Evolutionary conservation across 2,329 filamentous ascomycete species (phyloP).

Genomic region (Paramyrothecium sp.): DNA sequence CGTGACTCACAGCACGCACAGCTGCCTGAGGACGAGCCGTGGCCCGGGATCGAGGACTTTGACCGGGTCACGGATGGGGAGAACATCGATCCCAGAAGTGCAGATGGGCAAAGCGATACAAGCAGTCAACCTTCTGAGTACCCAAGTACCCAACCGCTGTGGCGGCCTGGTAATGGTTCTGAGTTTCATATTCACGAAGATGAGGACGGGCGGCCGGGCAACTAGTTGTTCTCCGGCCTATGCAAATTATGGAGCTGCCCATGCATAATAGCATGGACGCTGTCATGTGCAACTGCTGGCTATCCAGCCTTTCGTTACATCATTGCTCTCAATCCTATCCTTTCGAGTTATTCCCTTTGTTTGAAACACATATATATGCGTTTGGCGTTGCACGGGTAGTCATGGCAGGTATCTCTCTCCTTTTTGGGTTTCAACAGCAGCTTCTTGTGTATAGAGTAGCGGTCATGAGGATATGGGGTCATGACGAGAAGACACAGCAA

Average conservation of each 20-base stretch:
- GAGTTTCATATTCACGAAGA: slow-evolving; percentile 43
- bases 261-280: too few species aligned
- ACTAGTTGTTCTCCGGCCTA: not conserved
- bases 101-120: slow-evolving; percentile 28
- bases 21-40: slow-evolving; percentile 53
- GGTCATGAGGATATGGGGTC: too few species aligned
- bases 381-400: not conserved
- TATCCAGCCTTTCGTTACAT: not conserved
- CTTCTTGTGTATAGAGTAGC: too few species aligned
- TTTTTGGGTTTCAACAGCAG: too few species aligned
- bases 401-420: too few species aligned
- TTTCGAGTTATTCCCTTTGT: not conserved
- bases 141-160: slow-evolving; percentile 47
- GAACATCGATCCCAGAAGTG: slow-evolving; percentile 44
- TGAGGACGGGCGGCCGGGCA: slow-evolving; percentile 18
- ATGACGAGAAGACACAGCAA: not conserved
- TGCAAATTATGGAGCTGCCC: too few species aligned
- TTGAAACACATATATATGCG: not conserved
- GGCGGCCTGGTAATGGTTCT: slow-evolving; percentile 25
- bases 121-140: slow-evolving; percentile 58
- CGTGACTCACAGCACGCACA: slow-evolving; percentile 25
- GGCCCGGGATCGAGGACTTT: slow-evolving; percentile 55
- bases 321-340: not conserved
- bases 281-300: too few species aligned
- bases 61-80: slow-evolving; percentile 46